Conservation (phyloP, 2,329 filamentous ascomycete species). For the Paecilomyces niveus region DNA sequence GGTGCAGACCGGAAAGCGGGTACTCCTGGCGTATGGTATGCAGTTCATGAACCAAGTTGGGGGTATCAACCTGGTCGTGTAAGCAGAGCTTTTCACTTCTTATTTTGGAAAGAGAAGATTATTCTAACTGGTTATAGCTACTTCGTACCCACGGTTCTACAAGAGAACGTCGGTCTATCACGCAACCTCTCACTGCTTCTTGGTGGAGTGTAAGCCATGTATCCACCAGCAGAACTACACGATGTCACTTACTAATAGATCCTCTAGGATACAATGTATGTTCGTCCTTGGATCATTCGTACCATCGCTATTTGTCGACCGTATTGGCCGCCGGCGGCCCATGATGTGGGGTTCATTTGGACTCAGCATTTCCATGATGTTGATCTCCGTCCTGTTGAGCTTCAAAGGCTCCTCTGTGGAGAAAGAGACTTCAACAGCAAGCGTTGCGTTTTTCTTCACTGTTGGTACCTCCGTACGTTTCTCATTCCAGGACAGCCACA, state of each 20-base stretch:
- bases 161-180: constrained; percentile 40
- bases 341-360: constrained; percentile 31
- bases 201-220: constrained; percentile 30
- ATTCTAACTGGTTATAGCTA: not conserved
- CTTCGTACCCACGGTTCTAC: constrained; percentile 27
- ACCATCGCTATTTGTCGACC: constrained; percentile 41
- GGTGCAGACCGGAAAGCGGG: constrained; percentile 36
- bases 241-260: not conserved
- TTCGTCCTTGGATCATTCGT: constrained; percentile 36
- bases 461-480: constrained; percentile 10
- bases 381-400: constrained; percentile 35
- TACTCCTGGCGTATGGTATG: constrained; percentile 42
- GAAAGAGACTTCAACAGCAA: constrained; percentile 37
- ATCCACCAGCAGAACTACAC: not conserved
- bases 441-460: constrained; percentile 46
- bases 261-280: constrained; percentile 25
- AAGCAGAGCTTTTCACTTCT: constrained; percentile 9
- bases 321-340: constrained; percentile 30
- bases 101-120: not conserved
- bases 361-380: constrained; percentile 34
- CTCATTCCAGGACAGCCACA: not conserved
- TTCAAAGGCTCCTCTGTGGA: constrained; percentile 33
- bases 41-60: constrained; percentile 46
- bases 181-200: constrained; percentile 40
- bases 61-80: constrained; percentile 44